Conservation (phyloP, 1,139 yeast genomes). For the Saccharomycopsis phalli region DNA sequence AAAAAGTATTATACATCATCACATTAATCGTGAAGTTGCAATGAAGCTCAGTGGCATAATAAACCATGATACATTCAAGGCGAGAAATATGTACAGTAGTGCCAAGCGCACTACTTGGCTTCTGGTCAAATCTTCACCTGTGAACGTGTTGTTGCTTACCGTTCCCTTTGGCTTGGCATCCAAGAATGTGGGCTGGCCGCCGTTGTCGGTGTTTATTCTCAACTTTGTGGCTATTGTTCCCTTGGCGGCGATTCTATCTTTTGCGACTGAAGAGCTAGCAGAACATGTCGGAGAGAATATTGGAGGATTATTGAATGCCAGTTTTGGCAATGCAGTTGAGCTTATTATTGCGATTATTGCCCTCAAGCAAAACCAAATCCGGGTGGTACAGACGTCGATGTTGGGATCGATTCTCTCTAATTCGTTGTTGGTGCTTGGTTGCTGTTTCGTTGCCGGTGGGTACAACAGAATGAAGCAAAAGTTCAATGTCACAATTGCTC, state of each 20-base stretch:
- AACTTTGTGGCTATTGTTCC: constrained; percentile 91
- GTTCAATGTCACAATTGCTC: constrained; percentile 94
- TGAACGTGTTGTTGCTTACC: constrained; percentile 66
- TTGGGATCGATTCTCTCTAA: constrained; percentile 88
- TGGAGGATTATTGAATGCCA: constrained; percentile 91
- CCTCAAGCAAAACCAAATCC: constrained; percentile 70
- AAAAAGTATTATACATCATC: too few species aligned
- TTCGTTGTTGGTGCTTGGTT: constrained; percentile 82
- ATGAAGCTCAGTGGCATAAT: constrained; percentile 14
- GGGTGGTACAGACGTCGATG: constrained; percentile 96
- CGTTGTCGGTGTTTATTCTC: constrained; percentile 55
- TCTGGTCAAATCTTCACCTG: constrained; percentile 52
- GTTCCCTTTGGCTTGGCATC: constrained; percentile 84
- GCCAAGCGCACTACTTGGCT: constrained; percentile 3
- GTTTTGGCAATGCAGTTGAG: constrained; percentile 92
- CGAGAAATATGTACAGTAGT: constrained; percentile 9
- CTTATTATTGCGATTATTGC: constrained; percentile 91
- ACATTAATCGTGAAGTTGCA: too few species aligned
- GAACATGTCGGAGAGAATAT: constrained; percentile 79
- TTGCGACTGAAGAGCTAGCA: constrained; percentile 87
- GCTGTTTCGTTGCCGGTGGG: constrained; percentile 93
- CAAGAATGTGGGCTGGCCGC: constrained; percentile 49
- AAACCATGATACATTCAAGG: constrained; percentile 13
- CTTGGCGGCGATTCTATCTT: constrained; percentile 79
- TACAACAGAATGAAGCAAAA: constrained; percentile 74